These are phyloP conservation scores for Athelia psychrophila DNA, from an alignment of 1,284 basidiomycete species.

Conservation along the genomic window DNA sequence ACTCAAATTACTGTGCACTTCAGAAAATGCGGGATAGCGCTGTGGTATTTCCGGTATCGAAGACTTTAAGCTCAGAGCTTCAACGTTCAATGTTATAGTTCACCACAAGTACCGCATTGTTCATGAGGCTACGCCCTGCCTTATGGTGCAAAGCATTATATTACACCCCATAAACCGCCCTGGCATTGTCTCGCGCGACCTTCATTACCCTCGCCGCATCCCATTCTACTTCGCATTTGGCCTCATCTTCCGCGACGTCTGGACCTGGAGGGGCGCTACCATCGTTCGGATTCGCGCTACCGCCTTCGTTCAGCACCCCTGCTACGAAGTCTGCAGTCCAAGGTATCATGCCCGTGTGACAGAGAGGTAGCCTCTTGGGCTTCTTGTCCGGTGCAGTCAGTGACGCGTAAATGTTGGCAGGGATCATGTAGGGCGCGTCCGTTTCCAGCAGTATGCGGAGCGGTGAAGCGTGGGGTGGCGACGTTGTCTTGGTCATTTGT, in stretches of 20 bases:
- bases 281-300: no score
- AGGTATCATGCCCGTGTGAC: constrained; percentile 77
- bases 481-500: constrained; percentile 35
- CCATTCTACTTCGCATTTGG: constrained; percentile 30
- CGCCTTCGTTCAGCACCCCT: constrained; percentile 34
- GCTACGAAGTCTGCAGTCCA: constrained; percentile 80
- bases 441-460: constrained; percentile 76
- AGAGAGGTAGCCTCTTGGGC: constrained; percentile 60
- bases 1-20: no score
- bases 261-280: no score
- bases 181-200: constrained; percentile 65
- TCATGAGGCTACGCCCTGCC: no score
- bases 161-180: constrained; percentile 60
- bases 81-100: no score
- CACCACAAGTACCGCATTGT: no score
- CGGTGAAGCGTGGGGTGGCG: constrained; percentile 15
- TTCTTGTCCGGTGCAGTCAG: constrained; percentile 43
- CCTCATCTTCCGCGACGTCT: no score
- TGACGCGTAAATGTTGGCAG: constrained; percentile 64
- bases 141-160: no score
- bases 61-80: no score
- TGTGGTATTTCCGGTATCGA: no score
- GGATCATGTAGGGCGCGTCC: constrained; percentile 83
- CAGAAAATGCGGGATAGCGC: no score
- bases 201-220: constrained; percentile 54